Evolutionary conservation across 225 moss, liverwort and hornwort species (phyloP), one percentile per base, ranked within the genome.

Genomic region (Ulota crispa): DNA sequence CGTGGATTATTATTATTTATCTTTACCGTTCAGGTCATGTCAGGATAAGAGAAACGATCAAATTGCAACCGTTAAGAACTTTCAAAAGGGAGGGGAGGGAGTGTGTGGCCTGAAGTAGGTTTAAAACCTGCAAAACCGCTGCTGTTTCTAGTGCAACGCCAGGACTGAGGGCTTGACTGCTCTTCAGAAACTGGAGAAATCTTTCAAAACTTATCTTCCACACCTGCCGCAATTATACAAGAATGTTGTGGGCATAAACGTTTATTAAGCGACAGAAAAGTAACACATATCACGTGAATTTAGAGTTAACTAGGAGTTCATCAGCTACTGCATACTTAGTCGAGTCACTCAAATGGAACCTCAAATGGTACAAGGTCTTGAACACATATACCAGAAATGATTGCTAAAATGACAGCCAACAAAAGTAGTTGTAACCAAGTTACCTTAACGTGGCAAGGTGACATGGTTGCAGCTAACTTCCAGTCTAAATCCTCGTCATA

Each of bases 361-460:
- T 54, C 34, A 82, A 83, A 66, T n/a, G 66, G 56, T 31, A 76
- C 26, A n/a, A 30, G 37, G 63, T 50, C 24, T 78, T 32, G 7
- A 34, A 68, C 13, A 53, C 9, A 27, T 72, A 64, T 39, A 41
- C 32, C 60, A 82, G 56, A 80, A 76, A 76, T 60, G 55, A 47
- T 65, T 65, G 41, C 50, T 47, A 64, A 59, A 43, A 78, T 63
- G 24, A 31, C 55, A 71, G 41, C 37, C 60, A 66, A 76, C 32
- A 37, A 37, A 41, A 70, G 19, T 50, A 31, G 18, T 59, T 43
- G 55, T n/a, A 54, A 78, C 45, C 61, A 65, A 80, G 24, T 69
- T 94, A 98, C 97, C 95, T 94, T 98, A 59, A 98, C 97, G 87
- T 98, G 94, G 75, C 95, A 95, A 78, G 97, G 97, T 77, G 97